Evolutionary conservation across 176 grass and related monocot genomes (phyloP), one percentile per base, ranked within the genome.

Genomic region (Musa itinerans): DNA sequence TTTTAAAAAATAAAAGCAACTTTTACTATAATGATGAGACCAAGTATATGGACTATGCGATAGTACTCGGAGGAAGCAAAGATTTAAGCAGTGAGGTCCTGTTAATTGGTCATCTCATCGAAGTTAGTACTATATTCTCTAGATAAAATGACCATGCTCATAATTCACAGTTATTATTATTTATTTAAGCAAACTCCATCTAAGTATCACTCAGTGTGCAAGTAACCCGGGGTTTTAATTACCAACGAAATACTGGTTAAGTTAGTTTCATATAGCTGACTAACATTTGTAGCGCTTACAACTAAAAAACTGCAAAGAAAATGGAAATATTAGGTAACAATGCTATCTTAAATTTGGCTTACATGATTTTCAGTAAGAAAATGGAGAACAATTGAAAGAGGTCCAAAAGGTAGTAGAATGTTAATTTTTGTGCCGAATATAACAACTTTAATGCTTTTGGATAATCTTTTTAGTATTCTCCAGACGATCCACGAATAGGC

Each of bases 391-490:
- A 99, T 83, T 9, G 95, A 88, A 78, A 99, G 80, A 24, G 95
- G 95, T 10, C 95, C 95, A 78, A 99, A 99, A 8, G 95, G 95
- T 24, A 99, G 83, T 26, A 99, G 84, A 65, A 99, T 80, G 54
- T 99, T 99, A 78, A 99, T 94, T 83, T 91, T 99, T 11, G 95
- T 88, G 69, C 89, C 72, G 76, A 99, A 87, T 75, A 99, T 83
- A 83, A 98, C 90, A 78, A 89, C 59, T 67, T 81, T 87, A 74
- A 94, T 83, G 73, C 95, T 99, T 27, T 74, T 74, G 15, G 10
- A 24, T 21, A 74, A 8, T 74, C 22, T 19, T 26, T 56, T 55
- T 13, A 54, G 52, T 74, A 74, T 74, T 55, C 20, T 55, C 71
- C 71, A 74, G 12, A 8, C 21, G 11, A 55, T 64, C 74, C 74